Evolutionary conservation across 2,329 filamentous ascomycete species (phyloP), one percentile per base, ranked within the genome.

Genomic region (Rutstroemia sp.): DNA sequence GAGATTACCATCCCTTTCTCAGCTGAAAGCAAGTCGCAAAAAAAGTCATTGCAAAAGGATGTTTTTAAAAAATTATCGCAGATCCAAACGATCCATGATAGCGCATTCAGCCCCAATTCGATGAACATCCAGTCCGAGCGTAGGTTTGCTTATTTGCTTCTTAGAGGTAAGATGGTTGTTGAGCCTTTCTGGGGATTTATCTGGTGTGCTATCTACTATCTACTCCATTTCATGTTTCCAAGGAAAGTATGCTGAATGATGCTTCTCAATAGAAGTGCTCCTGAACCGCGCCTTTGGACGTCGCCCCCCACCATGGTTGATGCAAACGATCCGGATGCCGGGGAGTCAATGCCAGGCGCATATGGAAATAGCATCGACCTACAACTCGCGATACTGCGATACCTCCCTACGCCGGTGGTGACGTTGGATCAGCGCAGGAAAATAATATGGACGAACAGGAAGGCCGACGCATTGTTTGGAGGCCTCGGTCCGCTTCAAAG

Each of bases 351-450:
- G 34, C 45, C 23, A 23, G 45, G 16, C 23, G 6, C 18, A 10
- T 39, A 16, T 9, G 37, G 14, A 10, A 37, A 5, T 14, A n/a
- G 42, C 37, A 56, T 62, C 19, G 59, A 64, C 25, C 44, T 66
- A 12, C 61, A 65, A 52, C 46, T 65, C 6, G 55, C 62, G 16
- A 59, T 60, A 41, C 59, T 66, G 6, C 57, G 56, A 42, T 37
- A 58, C 23, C 41, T 65, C 3, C 64, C 61, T 10, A 61, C 59
- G 3, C 63, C 63, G 7, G 57, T 64, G 18, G 39, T 66, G 9
- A 58, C 63, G 9, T 47, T 66, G 6, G 62, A 62, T 14, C 52
- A 59, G n/a, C 18, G 47, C 16, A 52, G 56, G 21, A 60, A 45
- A 16, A 21, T 50, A 5, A 38, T 62, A n/a, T 62, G 60, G 54